These are phyloP conservation scores for Santalum album DNA, from an alignment of 164 flowering plant species.

Conservation along the genomic window DNA sequence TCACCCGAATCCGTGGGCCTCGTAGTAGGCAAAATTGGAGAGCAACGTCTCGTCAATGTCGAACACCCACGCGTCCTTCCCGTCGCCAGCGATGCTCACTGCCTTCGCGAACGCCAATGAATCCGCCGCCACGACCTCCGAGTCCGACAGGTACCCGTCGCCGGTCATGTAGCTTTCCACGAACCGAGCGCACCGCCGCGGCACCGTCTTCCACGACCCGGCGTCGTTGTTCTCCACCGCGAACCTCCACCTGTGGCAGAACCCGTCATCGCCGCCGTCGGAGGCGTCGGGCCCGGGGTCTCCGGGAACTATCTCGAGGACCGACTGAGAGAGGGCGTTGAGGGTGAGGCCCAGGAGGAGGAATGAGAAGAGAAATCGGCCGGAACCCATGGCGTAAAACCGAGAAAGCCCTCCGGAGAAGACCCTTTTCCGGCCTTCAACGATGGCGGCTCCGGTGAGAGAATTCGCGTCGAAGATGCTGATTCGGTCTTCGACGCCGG, in stretches of 20 bases:
- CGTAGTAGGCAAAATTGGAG: conserved; percentile 62
- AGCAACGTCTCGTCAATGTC: conserved; percentile 88
- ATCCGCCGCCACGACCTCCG: conserved; percentile 30
- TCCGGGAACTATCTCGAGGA: too few relatives aligned
- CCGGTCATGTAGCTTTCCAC: conserved; percentile 61
- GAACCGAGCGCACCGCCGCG: conserved; percentile 34
- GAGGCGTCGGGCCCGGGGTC: too few relatives aligned
- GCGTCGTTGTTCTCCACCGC: conserved; percentile 76
- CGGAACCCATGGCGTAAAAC: too few relatives aligned
- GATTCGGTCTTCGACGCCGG: too few relatives aligned
- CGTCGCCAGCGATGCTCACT: conserved; percentile 37
- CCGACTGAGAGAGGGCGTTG: too few relatives aligned
- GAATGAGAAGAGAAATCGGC: too few relatives aligned
- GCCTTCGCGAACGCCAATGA: conserved; percentile 33
- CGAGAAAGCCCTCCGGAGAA: too few relatives aligned
- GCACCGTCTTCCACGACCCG: conserved; percentile 46
- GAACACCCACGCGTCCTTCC: conserved; percentile 78
- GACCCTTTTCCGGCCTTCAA: too few relatives aligned
- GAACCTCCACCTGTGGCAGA: conserved; percentile 78
- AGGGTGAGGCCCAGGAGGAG: too few relatives aligned
- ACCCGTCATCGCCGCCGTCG: too few relatives aligned
- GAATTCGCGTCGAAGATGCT: too few relatives aligned
- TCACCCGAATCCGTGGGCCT: conserved; percentile 56
- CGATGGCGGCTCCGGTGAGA: too few relatives aligned
- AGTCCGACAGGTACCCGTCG: conserved; percentile 46